Evolutionary conservation across 2,329 filamentous ascomycete species (phyloP).

Genomic region (Fusarium subtropicale): DNA sequence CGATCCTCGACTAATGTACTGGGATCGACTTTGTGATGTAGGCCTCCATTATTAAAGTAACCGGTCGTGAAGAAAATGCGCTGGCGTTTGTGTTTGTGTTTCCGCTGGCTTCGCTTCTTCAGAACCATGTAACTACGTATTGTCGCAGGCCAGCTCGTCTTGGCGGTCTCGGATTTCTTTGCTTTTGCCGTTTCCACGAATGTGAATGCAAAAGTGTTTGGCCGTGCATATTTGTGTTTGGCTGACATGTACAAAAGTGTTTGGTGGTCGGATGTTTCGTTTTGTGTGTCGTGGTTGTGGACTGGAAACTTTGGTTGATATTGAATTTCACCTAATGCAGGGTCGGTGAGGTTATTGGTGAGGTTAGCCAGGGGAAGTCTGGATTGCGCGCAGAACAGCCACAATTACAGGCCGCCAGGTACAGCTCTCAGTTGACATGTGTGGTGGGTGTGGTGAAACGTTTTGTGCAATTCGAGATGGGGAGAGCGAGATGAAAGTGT

Average conservation of each 20-base stretch:
- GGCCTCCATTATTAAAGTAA: not conserved
- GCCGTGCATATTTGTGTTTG: not conserved
- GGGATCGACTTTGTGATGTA: not conserved
- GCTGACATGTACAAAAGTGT: not conserved
- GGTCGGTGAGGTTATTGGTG: slow-evolving; percentile 12
- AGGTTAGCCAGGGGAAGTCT: slow-evolving; percentile 1
- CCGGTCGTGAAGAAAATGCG: slow-evolving; percentile 9
- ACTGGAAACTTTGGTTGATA: not conserved
- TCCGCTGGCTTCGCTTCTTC: slow-evolving; percentile 36
- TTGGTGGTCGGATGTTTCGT: not conserved
- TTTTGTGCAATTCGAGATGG: slow-evolving; percentile 24
- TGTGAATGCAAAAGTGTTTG: not conserved
- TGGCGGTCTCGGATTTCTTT: slow-evolving; percentile 22
- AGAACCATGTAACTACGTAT: slow-evolving; percentile 20
- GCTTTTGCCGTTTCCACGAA: slow-evolving; percentile 14
- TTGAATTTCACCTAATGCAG: slow-evolving; percentile 21
- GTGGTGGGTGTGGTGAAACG: slow-evolving; percentile 17
- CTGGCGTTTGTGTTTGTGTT: slow-evolving; percentile 31
- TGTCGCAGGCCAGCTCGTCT: slow-evolving; percentile 36
- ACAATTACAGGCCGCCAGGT: slow-evolving; percentile 15
- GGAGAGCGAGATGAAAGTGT: slow-evolving; percentile 21
- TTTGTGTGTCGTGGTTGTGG: not conserved
- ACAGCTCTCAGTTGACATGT: not conserved
- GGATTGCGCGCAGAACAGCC: slow-evolving; percentile 6
- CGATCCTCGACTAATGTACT: slow-evolving; percentile 1